Base-by-base conservation (phyloP, 1,284 basidiomycete species). In the Inonotus obliquus region DNA sequence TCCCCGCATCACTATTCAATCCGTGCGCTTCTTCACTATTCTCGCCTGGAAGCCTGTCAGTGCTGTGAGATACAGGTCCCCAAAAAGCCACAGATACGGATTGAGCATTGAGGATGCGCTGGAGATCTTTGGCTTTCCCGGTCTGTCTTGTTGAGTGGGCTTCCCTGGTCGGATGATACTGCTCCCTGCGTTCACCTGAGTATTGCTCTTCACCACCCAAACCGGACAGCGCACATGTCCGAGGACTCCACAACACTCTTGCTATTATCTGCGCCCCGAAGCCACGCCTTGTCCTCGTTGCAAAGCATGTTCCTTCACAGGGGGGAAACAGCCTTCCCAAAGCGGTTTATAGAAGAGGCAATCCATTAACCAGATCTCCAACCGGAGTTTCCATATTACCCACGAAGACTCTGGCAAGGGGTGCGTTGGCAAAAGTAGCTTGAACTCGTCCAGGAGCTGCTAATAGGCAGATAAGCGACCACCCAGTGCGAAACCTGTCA, bases 281-380 rank as follows among this genome's bases (percentile, higher is more conserved):
- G 29, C 51, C 51, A 32, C 51, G 32, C 51, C n/a, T 17, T 52
- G 17, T 52, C 51, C 51, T 52, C 51, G 51, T 52, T 52, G 27
- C 51, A 52, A 23, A 52, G 25, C 19, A 17, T 27, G 27, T n/a
- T 35, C 14, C 14, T n/a, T n/a, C 29, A n/a, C 17, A 19, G 25
- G 29, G 19, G 21, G n/a, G 5, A 52, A 35, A 13, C 51, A 5
- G 25, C 51, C n/a, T 52, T 23, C 32, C 32, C 32, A 11, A 3
- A 29, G 29, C 4, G 29, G 14, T 29, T n/a, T 5, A 17, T 32
- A 35, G 19, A 14, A 52, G 19, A 14, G 35, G 51, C 29, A 19
- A 17, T 29, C 19, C 51, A 32, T 32, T 4, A 32, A 9, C 32
- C 4, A 21, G 13, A 11, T 49, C n/a, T 17, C 51, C 51, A 32